Evolutionary conservation across 1,284 basidiomycete genomes (phyloP).

Genomic region (Termitomyces sp.): DNA sequence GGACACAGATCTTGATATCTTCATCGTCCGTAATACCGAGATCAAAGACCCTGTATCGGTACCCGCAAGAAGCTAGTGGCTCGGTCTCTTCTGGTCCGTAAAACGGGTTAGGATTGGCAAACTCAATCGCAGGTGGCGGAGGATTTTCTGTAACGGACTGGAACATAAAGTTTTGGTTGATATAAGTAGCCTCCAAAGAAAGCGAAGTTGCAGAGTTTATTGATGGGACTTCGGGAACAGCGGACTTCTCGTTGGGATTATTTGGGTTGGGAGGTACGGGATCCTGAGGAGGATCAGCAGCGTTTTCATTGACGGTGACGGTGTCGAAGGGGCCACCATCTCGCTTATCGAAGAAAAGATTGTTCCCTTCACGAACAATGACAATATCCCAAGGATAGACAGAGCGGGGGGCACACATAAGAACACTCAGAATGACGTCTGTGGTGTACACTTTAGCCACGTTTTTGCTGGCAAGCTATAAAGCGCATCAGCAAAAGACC

Average conservation of each 20-base stretch:
- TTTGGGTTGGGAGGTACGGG: slow-evolving; percentile 72
- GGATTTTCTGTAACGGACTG: slow-evolving; percentile 83
- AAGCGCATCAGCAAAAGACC: slow-evolving; percentile 12
- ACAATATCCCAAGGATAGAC: slow-evolving; percentile 99
- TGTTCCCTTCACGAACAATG: slow-evolving; percentile 88
- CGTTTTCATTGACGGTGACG: slow-evolving; percentile 98
- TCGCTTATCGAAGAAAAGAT: slow-evolving; percentile 96
- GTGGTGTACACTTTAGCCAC: slow-evolving; percentile 89
- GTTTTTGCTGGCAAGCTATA: slow-evolving; percentile 72
- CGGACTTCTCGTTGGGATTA: slow-evolving; percentile 63
- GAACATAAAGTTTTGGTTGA: slow-evolving; percentile 99
- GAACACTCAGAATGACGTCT: slow-evolving; percentile 91
- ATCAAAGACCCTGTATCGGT: slow-evolving; percentile 96
- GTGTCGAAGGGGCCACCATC: slow-evolving; percentile 97
- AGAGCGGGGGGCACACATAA: slow-evolving; percentile 95
- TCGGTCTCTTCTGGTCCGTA: slow-evolving; percentile 93
- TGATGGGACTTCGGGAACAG: slow-evolving; percentile 59
- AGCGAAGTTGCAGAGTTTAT: slow-evolving; percentile 95
- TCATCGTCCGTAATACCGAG: slow-evolving; percentile 88
- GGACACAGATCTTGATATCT: slow-evolving; percentile 86
- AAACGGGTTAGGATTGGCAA: slow-evolving; percentile 91
- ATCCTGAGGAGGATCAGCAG: slow-evolving; percentile 91
- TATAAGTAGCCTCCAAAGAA: slow-evolving; percentile 96
- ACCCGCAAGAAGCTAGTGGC: slow-evolving; percentile 92
- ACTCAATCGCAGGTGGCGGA: slow-evolving; percentile 61